Evolutionary conservation across 1,139 yeast species (phyloP), one percentile per base, ranked within the genome.

Genomic region (Candida sp.): DNA sequence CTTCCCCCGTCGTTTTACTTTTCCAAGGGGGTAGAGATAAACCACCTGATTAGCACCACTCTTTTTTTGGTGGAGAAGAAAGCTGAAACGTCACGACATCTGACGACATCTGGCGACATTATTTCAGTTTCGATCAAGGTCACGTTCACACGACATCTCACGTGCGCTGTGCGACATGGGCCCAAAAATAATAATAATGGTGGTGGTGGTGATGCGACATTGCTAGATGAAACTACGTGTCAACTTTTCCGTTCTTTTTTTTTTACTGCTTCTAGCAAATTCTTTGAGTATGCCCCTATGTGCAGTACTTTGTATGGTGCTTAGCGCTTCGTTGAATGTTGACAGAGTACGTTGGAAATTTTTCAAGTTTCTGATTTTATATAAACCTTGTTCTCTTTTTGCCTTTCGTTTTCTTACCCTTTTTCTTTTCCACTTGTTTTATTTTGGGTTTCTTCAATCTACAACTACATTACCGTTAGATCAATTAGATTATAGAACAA

Each of bases 401-500:
- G 33, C 43, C 43, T 12, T 40, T 40, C 33, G 6, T 40, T 40
- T 44, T 8, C 28, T 44, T 35, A 11, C 37, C 37, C 22, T 27
- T 42, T 33, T 25, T 39, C 27, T 39, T 4, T 12, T 11, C 17
- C 25, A 12, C 25, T 28, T 27, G 23, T 28, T 40, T 17, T 12
- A 26, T 22, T 40, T 43, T 23, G 23, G 7, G 3, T 38, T 30
- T 8, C 7, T 30, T 37, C 9, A 26, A 27, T 27, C 30, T 42
- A 38, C 44, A 32, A 31, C 28, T 30, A 23, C n/a, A 28, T 38
- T 25, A 38, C 27, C 23, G 8, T 43, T 43, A 33, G 46, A 43
- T 31, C 45, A 42, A 42, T 42, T 42, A 42, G 44, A 41, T 26
- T 43, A 43, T 40, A 42, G 46, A 47, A 30, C 33, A 41, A 48